A percentile compares a stretch with the other conserved stretches of the same genome.
These are phyloP conservation scores for Peribolospora kevripleyi DNA, from an alignment of 768 basidiomycete species.

Conservation along the genomic window DNA sequence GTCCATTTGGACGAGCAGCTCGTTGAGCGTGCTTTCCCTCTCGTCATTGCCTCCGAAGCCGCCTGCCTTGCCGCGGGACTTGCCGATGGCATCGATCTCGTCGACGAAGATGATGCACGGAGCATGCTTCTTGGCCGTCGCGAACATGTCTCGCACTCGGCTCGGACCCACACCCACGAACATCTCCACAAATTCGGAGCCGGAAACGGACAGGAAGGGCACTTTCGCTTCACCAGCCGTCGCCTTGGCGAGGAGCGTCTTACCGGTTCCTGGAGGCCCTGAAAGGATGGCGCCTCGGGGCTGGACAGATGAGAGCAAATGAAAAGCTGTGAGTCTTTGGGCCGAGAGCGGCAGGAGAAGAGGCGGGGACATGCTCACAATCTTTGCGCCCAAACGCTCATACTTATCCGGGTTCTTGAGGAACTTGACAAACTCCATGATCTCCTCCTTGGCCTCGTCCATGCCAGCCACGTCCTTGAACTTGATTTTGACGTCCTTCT, in stretches of 20 bases:
- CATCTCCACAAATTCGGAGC: conserved; percentile 99
- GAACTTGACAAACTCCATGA: conserved; percentile 99
- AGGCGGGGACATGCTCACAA: conserved; percentile 19
- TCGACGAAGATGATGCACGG: conserved; percentile 98
- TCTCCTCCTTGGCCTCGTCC: conserved; percentile 99
- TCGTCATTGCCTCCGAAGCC: conserved; percentile 88
- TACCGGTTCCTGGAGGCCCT: conserved; percentile 92
- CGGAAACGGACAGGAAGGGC: conserved; percentile 93
- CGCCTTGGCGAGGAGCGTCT: conserved; percentile 91
- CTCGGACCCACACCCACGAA: conserved; percentile 98
- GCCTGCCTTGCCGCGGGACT: conserved; percentile 53
- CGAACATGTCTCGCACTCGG: conserved; percentile 87
- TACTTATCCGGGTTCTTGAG: conserved; percentile 84
- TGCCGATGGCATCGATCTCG: conserved; percentile 98
- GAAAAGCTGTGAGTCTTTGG: too few relatives aligned
- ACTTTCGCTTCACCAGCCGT: conserved; percentile 95
- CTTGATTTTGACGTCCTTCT: conserved; percentile 72
- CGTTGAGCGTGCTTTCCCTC: conserved; percentile 88
- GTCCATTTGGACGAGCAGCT: conserved; percentile 97
- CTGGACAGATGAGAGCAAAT: not conserved
- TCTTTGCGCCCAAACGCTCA: conserved; percentile 91
- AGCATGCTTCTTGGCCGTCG: conserved; percentile 88
- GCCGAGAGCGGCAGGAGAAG: too few relatives aligned
- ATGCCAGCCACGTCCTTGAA: conserved; percentile 97
- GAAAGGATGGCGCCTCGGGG: conserved; percentile 84